Base-by-base conservation (phyloP, 208 protist genomes). In the Leishmania amazonensis region DNA sequence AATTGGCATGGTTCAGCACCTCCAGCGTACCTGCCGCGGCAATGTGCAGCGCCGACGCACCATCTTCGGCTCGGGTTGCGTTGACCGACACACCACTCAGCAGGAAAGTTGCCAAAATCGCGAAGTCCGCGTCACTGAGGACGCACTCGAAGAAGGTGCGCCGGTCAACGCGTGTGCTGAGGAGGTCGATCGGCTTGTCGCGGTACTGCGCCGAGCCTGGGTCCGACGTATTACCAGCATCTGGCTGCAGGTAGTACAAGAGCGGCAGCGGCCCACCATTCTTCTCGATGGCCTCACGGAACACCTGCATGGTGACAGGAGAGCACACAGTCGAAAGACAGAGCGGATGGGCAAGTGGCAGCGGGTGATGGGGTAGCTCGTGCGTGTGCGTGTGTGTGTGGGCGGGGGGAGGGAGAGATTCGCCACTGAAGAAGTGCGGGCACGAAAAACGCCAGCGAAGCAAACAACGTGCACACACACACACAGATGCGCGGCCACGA, bases 1-100 rank as follows among this genome's bases (percentile, higher is more conserved):
- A 31, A 8, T 9, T 2, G n/a, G 13, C 64, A 1, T 76, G 51
- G 47, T 60, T 28, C 8, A 85, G 75, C 67, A 81, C 3, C 42
- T 76, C 68, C 9, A 83, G 70, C 5, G 79, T 84, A 4, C 84
- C 83, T 6, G 86, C 84, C 2, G 90, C 85, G 6, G 93, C 93
- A 60, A 94, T 73, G 81, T 96, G 93, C 42, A 96, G 85, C 15
- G 91, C 85, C 0, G 90, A 92, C 17, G 89, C 89, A 7, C 91
- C 89, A 74, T 88, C 89, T 49, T 86, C 83, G 11, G 45, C 85
- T 2, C 92, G 84, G 71, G 77, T 54, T 19, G 85, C 84, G 62
- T 93, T 89, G 21, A 90, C 76, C 11, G 85, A 60, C 54, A 91
- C 85, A 5, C 94, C 94, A 38, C 89, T 89, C 11, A 95, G 70